Evolutionary conservation across 306 rosid genomes (phyloP).

Genomic region (Pterocarpus macrocarpus): DNA sequence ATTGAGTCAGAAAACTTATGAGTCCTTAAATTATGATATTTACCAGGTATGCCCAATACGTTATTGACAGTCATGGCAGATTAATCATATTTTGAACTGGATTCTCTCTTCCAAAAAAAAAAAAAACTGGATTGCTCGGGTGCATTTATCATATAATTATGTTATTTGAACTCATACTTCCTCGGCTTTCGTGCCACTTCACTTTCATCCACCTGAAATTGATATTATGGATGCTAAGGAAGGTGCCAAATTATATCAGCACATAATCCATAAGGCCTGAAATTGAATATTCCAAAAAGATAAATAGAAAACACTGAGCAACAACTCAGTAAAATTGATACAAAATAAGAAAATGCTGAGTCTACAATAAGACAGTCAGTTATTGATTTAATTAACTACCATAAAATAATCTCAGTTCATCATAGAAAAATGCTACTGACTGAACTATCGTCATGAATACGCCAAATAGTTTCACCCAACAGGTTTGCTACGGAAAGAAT

Average conservation of each 20-base stretch:
- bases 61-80: neutral
- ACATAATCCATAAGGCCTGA: neutral
- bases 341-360: neutral
- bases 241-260: too few relatives aligned
- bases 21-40: too few relatives aligned
- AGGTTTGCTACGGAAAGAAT: constrained; percentile 73
- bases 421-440: constrained; percentile 71
- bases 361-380: neutral
- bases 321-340: neutral
- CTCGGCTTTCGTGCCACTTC: too few relatives aligned
- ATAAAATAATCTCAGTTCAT: neutral
- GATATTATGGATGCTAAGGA: too few relatives aligned
- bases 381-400: constrained; percentile 18
- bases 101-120: neutral
- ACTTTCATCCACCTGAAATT: too few relatives aligned
- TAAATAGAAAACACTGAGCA: neutral
- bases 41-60: neutral
- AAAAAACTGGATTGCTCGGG: too few relatives aligned
- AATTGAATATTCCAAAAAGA: neutral
- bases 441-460: constrained; percentile 72
- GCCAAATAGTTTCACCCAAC: constrained; percentile 85
- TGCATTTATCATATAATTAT: too few relatives aligned
- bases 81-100: neutral
- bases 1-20: too few relatives aligned
- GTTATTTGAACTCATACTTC: too few relatives aligned